Base-by-base conservation (phyloP, 2,329 filamentous ascomycete genomes). In the Penicillium italicum region DNA sequence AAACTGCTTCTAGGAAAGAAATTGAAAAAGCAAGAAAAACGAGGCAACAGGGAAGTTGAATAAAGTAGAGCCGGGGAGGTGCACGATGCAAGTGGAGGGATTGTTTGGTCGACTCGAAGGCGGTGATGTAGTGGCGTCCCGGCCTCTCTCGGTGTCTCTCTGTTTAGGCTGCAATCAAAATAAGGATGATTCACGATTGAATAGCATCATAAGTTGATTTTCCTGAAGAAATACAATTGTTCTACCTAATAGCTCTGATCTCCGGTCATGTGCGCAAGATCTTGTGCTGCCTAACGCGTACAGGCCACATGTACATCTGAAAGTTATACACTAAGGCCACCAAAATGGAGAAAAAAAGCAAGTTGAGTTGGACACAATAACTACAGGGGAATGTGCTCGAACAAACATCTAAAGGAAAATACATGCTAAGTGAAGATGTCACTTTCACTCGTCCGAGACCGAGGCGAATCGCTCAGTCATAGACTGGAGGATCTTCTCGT, bases 381-480 rank as follows among this genome's bases (percentile, higher is more conserved):
- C 67, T 72, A 72, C 68, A 70, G 63, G 64, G 65, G 64, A 69
- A 72, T 70, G 67, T 67, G 69, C 64, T 71, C 66, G 66, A 50
- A 66, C 63, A 70, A 55, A 54, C 55, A 49, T 57, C 58, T 50
- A 56, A 61, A 62, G 62, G 63, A 59, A 64, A 62, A 59, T 54
- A 62, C 48, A 59, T 50, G 50, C 61, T 49, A 59, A 59, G 57
- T 57, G 52, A 55, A 58, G 54, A 54, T 40, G 43, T 38, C 53
- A 54, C 57, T 51, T 64, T 71, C 91, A 99, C 83, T 97, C 93
- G 76, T 99, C 94, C 73, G 90, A 85, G 58, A 99, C 93, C 37
- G 91, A 87, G 47, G 94, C 94, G 78, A 99, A 99, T 80, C 96
- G 96, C 79, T 99, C 94, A 66, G 89, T 87, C 91, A 99, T 93